Evolutionary conservation across 352 stramenopile genomes (phyloP).

Genomic region (Globisporangium paddicum): DNA sequence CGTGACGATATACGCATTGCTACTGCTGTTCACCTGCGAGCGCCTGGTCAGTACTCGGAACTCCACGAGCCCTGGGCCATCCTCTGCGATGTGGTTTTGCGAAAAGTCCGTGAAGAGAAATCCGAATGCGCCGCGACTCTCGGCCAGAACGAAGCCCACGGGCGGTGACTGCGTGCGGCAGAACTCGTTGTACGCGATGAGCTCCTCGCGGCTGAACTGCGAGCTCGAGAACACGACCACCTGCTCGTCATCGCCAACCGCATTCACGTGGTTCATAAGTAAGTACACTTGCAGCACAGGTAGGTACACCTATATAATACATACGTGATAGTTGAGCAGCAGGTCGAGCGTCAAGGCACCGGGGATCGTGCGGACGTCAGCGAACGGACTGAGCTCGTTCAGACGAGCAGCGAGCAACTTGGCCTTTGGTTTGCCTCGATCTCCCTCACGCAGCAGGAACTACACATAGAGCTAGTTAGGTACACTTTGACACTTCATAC

Average conservation of each 20-base stretch:
- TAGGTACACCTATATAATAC: neutral
- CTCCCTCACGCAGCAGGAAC: conserved; percentile 28
- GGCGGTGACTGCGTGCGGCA: conserved; percentile 32
- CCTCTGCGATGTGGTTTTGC: conserved; percentile 2
- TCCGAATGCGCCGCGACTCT: conserved; percentile 32
- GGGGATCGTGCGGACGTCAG: conserved; percentile 25
- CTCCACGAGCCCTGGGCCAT: conserved; percentile 16
- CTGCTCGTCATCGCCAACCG: conserved; percentile 6
- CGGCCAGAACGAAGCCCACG: conserved; percentile 31
- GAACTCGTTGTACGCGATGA: conserved; percentile 48
- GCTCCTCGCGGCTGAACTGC: conserved; percentile 26
- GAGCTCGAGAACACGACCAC: conserved; percentile 37
- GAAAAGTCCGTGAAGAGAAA: conserved; percentile 37
- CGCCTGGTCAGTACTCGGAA: conserved; percentile 15
- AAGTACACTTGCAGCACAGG: neutral
- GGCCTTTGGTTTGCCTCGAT: conserved; percentile 26
- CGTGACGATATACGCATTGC: conserved; percentile 1
- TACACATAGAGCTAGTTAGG: conserved; percentile 3
- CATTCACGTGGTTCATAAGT: neutral
- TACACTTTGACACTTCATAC: neutral
- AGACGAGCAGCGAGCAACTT: conserved; percentile 26
- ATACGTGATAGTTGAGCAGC: conserved; percentile 39
- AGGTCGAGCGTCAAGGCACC: conserved; percentile 30
- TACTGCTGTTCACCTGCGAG: conserved; percentile 7
- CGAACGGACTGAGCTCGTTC: conserved; percentile 21